Evolutionary conservation across 2,329 filamentous ascomycete genomes (phyloP).

Genomic region (Cryphonectria nitschkei): DNA sequence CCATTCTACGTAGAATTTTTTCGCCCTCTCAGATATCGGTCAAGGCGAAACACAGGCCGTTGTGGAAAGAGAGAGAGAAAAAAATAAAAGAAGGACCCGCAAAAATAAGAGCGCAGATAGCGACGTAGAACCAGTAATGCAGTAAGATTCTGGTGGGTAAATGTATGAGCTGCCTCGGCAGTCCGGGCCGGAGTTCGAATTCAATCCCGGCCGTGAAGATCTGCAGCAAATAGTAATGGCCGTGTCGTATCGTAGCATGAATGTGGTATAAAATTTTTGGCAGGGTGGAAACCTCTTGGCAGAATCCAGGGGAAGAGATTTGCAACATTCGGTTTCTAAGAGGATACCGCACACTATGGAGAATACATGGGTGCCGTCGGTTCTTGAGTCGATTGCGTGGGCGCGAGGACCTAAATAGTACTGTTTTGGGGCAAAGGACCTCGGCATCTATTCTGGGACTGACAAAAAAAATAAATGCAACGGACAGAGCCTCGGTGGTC

Average conservation of each 20-base stretch:
- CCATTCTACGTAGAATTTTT: not conserved
- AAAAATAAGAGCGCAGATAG: conserved; percentile 18
- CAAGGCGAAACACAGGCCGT: conserved; percentile 17
- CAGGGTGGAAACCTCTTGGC: not conserved
- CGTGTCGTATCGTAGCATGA: not conserved
- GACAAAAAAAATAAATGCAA: conserved; percentile 6
- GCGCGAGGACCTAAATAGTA: not conserved
- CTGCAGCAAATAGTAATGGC: not conserved
- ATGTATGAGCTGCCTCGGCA: conserved; percentile 20
- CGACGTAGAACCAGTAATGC: conserved; percentile 14
- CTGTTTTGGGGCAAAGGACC: conserved; percentile 1
- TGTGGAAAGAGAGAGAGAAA: not conserved
- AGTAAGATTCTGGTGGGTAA: conserved; percentile 14
- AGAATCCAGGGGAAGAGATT: not conserved
- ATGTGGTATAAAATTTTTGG: not conserved
- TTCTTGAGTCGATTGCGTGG: not conserved
- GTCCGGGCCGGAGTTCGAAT: conserved; percentile 13
- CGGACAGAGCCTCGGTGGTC: conserved; percentile 21
- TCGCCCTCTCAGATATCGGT: not conserved
- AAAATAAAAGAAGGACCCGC: not conserved
- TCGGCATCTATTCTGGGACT: conserved; percentile 18
- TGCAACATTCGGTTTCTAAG: not conserved
- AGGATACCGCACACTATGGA: not conserved
- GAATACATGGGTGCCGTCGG: not conserved
- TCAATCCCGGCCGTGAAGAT: not conserved